These are phyloP conservation scores for Gelatoporia subvermispora DNA, from an alignment of 768 basidiomycete genomes.

Conservation along the genomic window DNA sequence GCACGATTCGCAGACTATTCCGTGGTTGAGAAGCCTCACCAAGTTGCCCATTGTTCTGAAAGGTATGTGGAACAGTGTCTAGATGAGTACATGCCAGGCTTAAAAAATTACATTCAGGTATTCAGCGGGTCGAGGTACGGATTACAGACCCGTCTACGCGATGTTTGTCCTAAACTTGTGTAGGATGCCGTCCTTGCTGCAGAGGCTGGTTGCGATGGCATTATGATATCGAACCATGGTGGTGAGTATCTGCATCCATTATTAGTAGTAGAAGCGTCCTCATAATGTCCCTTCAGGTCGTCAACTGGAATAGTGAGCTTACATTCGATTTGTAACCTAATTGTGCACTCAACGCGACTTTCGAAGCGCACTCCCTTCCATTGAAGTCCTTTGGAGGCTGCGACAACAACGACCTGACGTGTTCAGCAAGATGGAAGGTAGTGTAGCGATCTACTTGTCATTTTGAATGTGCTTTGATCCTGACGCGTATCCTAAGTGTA, in stretches of 20 bases:
- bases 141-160: too few relatives aligned
- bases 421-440: constrained; percentile 67
- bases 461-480: neutral
- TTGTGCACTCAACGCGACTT: constrained; percentile 11
- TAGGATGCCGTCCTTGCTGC: constrained; percentile 85
- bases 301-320: constrained; percentile 72
- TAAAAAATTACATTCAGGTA: constrained; percentile 37
- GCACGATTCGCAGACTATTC: constrained; percentile 73
- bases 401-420: constrained; percentile 71
- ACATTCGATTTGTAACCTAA: neutral
- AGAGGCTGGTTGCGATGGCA: constrained; percentile 81
- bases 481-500: constrained; percentile 49
- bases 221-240: constrained; percentile 89
- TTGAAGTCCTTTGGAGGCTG: constrained; percentile 75
- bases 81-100: too few relatives aligned
- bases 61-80: constrained; percentile 33
- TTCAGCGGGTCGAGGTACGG: constrained; percentile 68
- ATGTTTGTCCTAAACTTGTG: constrained; percentile 9
- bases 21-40: constrained; percentile 69
- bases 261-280: constrained; percentile 1
- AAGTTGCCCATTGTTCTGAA: constrained; percentile 71
- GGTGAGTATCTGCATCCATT: constrained; percentile 37
- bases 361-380: constrained; percentile 63
- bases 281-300: constrained; percentile 42
- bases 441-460: constrained; percentile 8